Evolutionary conservation across 106 monocot genomes (phyloP).

Genomic region (Posidonia australis): DNA sequence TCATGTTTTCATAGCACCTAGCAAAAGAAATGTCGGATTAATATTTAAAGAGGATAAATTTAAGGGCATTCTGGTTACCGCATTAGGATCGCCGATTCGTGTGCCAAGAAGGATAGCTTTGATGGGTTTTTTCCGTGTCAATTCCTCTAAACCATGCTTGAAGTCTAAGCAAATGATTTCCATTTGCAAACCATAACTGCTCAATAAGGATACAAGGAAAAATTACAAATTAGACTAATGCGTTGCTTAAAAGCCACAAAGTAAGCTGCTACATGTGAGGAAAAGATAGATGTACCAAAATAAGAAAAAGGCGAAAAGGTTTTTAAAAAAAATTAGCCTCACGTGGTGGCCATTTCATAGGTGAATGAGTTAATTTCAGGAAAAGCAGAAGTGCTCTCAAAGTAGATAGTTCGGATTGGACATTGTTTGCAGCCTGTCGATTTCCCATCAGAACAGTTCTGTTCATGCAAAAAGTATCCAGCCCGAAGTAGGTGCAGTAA

Average conservation of each 20-base stretch:
- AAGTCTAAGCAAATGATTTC: conserved; percentile 86
- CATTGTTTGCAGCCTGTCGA: conserved; percentile 29
- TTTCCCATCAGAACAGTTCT: conserved; percentile 17
- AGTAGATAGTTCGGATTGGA: conserved; percentile 85
- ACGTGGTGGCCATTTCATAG: conserved; percentile 66
- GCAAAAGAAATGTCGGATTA: background rate
- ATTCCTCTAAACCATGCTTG: conserved; percentile 75
- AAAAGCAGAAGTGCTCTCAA: conserved; percentile 80
- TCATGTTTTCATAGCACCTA: background rate
- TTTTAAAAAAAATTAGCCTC: conserved; percentile 12
- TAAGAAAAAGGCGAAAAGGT: background rate
- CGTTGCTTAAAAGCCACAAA: background rate
- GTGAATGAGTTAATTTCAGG: conserved; percentile 96
- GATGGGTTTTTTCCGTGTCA: conserved; percentile 63
- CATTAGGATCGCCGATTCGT: conserved; percentile 99
- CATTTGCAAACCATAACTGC: conserved; percentile 80
- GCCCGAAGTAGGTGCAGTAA: conserved; percentile 92
- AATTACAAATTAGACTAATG: conserved; percentile 6
- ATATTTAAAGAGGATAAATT: background rate
- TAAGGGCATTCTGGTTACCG: conserved; percentile 32
- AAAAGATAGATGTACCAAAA: background rate
- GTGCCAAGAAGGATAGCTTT: conserved; percentile 98
- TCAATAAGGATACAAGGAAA: conserved; percentile 6
- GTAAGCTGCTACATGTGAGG: background rate
- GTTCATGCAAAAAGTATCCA: conserved; percentile 58